Evolutionary conservation across 179 eudicot species (phyloP).

Genomic region (Monotropa hypopitys): DNA sequence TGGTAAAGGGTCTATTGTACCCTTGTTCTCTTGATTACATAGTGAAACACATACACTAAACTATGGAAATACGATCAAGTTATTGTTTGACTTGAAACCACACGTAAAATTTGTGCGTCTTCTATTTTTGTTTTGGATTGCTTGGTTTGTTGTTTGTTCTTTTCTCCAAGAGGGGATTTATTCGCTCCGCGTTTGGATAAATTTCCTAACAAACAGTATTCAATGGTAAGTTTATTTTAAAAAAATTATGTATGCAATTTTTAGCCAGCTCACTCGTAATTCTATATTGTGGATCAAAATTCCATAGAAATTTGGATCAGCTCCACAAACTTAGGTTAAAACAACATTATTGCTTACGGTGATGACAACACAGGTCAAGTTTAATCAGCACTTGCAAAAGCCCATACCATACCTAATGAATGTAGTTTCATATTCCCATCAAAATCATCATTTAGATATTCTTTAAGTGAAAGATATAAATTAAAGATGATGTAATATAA

Average conservation of each 20-base stretch:
- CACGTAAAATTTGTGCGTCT: too few species aligned
- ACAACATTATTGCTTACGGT: neutral
- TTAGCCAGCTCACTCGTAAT: neutral
- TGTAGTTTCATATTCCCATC: constrained; percentile 1
- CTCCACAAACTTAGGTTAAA: neutral
- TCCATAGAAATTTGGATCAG: neutral
- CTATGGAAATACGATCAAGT: too few species aligned
- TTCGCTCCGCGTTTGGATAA: too few species aligned
- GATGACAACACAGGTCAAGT: neutral
- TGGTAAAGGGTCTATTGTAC: too few species aligned
- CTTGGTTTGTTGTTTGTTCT: too few species aligned
- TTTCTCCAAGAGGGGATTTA: too few species aligned
- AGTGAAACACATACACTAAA: too few species aligned
- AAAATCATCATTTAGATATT: neutral
- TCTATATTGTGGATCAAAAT: neutral
- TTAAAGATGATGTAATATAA: neutral
- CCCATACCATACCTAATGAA: neutral
- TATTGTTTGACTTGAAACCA: too few species aligned
- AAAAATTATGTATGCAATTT: too few species aligned
- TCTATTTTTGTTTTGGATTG: too few species aligned
- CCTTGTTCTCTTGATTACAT: too few species aligned
- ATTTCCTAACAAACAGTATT: too few species aligned
- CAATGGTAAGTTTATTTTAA: neutral
- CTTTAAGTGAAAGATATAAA: neutral
- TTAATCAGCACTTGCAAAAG: neutral